phyloP scores from a whole-genome alignment of 2,329 filamentous ascomycete genomes.

The Penicillium sp. region DNA sequence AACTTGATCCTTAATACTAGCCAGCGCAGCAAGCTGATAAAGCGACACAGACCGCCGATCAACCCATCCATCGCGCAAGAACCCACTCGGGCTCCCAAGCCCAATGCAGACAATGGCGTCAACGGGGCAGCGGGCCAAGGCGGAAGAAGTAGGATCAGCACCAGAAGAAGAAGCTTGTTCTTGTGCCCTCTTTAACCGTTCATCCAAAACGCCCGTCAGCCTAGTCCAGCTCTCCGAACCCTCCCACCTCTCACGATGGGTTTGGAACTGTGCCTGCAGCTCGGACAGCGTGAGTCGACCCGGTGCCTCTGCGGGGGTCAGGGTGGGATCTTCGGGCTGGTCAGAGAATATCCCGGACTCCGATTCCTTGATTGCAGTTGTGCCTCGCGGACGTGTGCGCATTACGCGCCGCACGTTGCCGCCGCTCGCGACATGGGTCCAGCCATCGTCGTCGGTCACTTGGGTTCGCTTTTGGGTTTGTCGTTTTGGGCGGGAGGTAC shows the following conservation, averaged over 20 bases:
- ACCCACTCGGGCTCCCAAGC: conserved; percentile 36
- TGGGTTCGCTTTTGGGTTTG: conserved; percentile 28
- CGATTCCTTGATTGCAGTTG: not conserved
- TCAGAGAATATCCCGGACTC: not conserved
- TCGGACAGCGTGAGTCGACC: conserved; percentile 24
- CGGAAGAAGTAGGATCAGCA: not conserved
- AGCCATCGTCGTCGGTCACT: conserved; percentile 35
- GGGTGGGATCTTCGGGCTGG: conserved; percentile 2
- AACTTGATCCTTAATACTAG: conserved; percentile 22
- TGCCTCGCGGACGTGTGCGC: conserved; percentile 7
- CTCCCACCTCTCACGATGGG: conserved; percentile 25
- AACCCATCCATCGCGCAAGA: conserved; percentile 36
- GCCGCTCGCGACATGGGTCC: conserved; percentile 37
- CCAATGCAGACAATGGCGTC: conserved; percentile 34
- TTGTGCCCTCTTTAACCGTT: not conserved
- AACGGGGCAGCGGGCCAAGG: conserved; percentile 2
- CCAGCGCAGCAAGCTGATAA: conserved; percentile 36
- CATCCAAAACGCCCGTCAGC: conserved; percentile 10
- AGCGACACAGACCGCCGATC: conserved; percentile 35
- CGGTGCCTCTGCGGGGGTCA: conserved; percentile 34
- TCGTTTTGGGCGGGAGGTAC: conserved; percentile 25
- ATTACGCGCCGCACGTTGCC: conserved; percentile 23
- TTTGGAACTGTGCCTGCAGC: conserved; percentile 26
- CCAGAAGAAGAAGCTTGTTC: not conserved
- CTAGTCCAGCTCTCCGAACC: conserved; percentile 24